phyloP scores from a whole-genome alignment of 169 alveolate species.

The Plasmodium gonderi region DNA sequence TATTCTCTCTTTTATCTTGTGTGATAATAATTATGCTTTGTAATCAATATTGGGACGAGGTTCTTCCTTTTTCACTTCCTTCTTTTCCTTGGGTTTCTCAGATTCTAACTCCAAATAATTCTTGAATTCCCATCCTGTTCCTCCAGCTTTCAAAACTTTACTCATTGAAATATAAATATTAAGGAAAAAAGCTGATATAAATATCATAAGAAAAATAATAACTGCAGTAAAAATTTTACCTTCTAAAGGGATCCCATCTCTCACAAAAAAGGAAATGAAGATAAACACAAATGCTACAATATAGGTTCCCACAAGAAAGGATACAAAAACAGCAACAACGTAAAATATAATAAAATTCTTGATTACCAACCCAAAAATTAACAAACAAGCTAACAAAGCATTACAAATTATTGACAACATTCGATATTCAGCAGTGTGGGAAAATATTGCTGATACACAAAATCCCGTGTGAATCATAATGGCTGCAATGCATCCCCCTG shows the following conservation, averaged over 20 bases:
- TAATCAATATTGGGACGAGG: slow-evolving; percentile 1
- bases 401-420: not conserved
- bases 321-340: slow-evolving; percentile 19
- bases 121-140: slow-evolving; percentile 69
- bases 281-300: not conserved
- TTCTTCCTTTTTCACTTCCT: not conserved
- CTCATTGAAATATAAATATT: slow-evolving; percentile 21
- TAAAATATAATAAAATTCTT: slow-evolving; percentile 39
- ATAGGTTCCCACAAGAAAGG: not conserved
- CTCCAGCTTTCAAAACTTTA: slow-evolving; percentile 42
- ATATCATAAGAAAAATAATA: not conserved
- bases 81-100: not conserved
- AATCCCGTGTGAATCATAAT: not conserved
- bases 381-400: slow-evolving; percentile 6
- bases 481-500: slow-evolving; percentile 39
- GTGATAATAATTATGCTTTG: slow-evolving; percentile 12
- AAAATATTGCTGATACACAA: slow-evolving; percentile 11
- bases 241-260: not conserved
- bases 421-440: not conserved
- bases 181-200: not conserved
- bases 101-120: slow-evolving; percentile 20
- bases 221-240: slow-evolving; percentile 1
- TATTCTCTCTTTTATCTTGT: not conserved
- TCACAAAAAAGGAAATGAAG: not conserved
- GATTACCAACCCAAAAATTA: slow-evolving; percentile 19